These are phyloP conservation scores for Coniochaeta hoffmannii DNA, from an alignment of 2,329 filamentous ascomycete species.

Conservation along the genomic window DNA sequence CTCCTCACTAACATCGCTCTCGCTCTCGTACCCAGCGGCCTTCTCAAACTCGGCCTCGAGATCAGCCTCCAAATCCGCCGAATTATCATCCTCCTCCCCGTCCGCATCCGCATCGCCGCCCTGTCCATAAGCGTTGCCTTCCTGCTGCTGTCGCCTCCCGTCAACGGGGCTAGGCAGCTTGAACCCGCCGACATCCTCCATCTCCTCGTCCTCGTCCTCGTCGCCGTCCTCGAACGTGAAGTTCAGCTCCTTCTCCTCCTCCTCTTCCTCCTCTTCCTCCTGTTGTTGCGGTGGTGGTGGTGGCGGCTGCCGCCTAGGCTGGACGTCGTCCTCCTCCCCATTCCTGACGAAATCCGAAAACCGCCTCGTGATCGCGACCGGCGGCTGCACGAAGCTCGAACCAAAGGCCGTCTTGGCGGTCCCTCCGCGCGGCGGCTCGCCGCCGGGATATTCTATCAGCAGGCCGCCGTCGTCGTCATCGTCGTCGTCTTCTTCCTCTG, in stretches of 20 bases:
- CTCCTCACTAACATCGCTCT: constrained; percentile 61
- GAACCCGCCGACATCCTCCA: constrained; percentile 38
- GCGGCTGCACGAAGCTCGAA: constrained; percentile 33
- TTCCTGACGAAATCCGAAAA: constrained; percentile 48
- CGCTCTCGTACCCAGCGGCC: constrained; percentile 37
- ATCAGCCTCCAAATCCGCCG: constrained; percentile 41
- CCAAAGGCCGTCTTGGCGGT: constrained; percentile 34
- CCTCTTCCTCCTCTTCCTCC: constrained; percentile 6
- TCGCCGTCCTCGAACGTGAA: constrained; percentile 21
- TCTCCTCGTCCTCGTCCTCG: constrained; percentile 9
- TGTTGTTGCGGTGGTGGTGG: constrained; percentile 24
- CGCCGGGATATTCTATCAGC: constrained; percentile 53
- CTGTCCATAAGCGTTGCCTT: constrained; percentile 4
- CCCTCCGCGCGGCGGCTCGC: constrained; percentile 28
- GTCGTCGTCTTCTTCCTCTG: constrained; percentile 35
- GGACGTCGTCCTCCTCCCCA: constrained; percentile 25
- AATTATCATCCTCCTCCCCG: constrained; percentile 9
- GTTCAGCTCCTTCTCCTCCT: constrained; percentile 16
- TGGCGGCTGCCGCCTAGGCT: constrained; percentile 18
- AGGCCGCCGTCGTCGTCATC: constrained; percentile 50
- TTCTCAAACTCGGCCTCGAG: constrained; percentile 43
- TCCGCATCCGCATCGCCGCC: constrained; percentile 26
- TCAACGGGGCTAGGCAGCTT: constrained; percentile 48
- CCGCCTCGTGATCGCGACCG: constrained; percentile 27
- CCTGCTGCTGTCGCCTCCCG: constrained; percentile 16